A percentile compares a stretch with the other conserved stretches of the same genome.
Evolutionary conservation across 495 filamentous ascomycete genomes (phyloP).

Genomic region (Penicillium arizonense): DNA sequence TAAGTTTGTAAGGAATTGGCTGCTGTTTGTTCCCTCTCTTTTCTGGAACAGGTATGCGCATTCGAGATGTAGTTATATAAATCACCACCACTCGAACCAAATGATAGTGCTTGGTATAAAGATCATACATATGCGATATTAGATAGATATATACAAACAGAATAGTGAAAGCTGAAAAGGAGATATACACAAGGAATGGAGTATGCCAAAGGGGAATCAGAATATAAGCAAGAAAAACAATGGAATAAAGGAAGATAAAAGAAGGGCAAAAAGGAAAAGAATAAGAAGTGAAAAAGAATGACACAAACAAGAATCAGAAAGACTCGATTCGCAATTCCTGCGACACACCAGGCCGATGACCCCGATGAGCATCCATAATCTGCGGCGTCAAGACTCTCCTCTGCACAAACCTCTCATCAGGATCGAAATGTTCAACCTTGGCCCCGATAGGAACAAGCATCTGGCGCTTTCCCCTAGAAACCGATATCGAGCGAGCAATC

Average conservation of each 20-base stretch:
- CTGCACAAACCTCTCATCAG: constrained; percentile 28
- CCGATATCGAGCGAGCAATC: constrained; percentile 40
- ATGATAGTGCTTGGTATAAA: no score
- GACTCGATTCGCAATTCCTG: constrained; percentile 41
- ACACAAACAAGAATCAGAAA: constrained; percentile 13
- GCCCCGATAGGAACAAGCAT: constrained; percentile 36
- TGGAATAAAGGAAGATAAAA: constrained; percentile 1
- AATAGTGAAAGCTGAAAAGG: not conserved
- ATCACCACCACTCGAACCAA: no score
- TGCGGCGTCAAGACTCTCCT: constrained; percentile 23
- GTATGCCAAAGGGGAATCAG: constrained; percentile 1
- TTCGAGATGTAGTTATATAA: no score
- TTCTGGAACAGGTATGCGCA: no score
- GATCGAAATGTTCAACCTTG: constrained; percentile 19
- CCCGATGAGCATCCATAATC: constrained; percentile 28
- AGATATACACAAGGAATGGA: not conserved
- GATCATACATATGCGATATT: not conserved
- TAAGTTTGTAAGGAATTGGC: no score
- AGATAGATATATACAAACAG: not conserved
- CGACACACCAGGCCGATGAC: constrained; percentile 36
- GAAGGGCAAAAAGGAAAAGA: constrained; percentile 1
- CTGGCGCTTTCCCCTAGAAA: constrained; percentile 36
- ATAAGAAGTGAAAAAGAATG: constrained; percentile 1
- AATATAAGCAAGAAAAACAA: not conserved
- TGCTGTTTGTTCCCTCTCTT: no score